Evolutionary conservation across 768 basidiomycete genomes (phyloP).

Genomic region (Kwoniella pini): DNA sequence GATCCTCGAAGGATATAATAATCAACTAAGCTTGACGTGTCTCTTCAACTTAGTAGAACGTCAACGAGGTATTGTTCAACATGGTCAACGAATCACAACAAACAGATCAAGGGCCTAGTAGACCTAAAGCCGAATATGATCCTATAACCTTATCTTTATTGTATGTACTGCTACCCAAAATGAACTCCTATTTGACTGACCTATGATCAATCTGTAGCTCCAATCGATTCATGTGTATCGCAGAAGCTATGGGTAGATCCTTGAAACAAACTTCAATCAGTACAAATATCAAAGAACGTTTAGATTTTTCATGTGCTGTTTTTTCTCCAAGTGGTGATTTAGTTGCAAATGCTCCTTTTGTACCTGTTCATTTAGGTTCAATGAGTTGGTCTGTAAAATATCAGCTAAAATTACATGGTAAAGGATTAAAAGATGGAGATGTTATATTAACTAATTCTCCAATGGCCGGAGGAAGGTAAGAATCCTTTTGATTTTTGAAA

Average conservation of each 20-base stretch:
- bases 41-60: not conserved
- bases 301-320: slow-evolving; percentile 91
- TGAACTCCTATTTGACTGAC: not conserved
- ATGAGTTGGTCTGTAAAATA: slow-evolving; percentile 41
- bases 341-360: slow-evolving; percentile 79
- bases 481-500: too few species aligned
- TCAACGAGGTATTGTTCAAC: not conserved
- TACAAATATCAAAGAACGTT: slow-evolving; percentile 93
- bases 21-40: too few species aligned
- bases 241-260: slow-evolving; percentile 84
- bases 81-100: slow-evolving; percentile 15
- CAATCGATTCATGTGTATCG: slow-evolving; percentile 93
- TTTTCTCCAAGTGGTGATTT: slow-evolving; percentile 93
- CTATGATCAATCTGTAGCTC: slow-evolving; percentile 2
- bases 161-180: slow-evolving; percentile 7
- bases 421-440: slow-evolving; percentile 71
- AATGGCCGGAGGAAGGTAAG: slow-evolving; percentile 22
- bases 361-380: slow-evolving; percentile 40
- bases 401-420: slow-evolving; percentile 32
- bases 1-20: too few species aligned
- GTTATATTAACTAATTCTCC: slow-evolving; percentile 75
- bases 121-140: slow-evolving; percentile 29
- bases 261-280: slow-evolving; percentile 88
- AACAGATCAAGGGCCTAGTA: not conserved
- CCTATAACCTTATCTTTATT: slow-evolving; percentile 41